These are phyloP conservation scores for Chlamydomonas eustigma DNA, from an alignment of 139 green algal genomes.

Conservation along the genomic window DNA sequence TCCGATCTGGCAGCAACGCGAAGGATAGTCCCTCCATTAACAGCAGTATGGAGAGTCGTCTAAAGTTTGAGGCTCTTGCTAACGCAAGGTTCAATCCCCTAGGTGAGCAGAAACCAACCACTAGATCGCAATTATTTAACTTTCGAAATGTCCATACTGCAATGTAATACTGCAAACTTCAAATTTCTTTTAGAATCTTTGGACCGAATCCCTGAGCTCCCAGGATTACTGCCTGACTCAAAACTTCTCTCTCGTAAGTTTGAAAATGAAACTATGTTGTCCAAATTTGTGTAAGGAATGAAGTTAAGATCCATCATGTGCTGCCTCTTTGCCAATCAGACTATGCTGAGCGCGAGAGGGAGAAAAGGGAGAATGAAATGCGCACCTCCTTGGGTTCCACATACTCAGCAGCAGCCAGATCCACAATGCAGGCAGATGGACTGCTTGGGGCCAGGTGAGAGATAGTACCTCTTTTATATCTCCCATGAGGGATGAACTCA, in stretches of 20 bases:
- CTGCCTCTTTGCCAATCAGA: too few species aligned
- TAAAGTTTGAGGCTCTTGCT: not conserved
- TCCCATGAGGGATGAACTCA: too few species aligned
- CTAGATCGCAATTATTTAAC: not conserved
- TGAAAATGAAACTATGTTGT: too few species aligned
- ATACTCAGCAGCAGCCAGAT: conserved; percentile 1
- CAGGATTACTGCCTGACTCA: not conserved
- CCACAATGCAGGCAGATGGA: not conserved
- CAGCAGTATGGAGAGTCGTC: not conserved
- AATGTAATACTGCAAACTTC: not conserved
- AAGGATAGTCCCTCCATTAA: not conserved
- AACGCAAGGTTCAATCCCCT: not conserved
- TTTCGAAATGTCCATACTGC: not conserved
- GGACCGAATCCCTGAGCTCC: too few species aligned
- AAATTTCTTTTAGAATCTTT: not conserved
- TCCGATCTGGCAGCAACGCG: not conserved
- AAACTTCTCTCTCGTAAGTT: not conserved
- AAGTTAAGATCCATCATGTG: too few species aligned
- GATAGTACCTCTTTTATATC: too few species aligned
- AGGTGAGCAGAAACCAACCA: not conserved
- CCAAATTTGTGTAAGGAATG: too few species aligned
- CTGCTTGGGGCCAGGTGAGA: not conserved
- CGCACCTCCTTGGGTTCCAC: not conserved
- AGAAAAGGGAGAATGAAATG: not conserved
- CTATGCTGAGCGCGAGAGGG: too few species aligned